Evolutionary conservation across 306 rosid species (phyloP), one percentile per base, ranked within the genome.

Genomic region (Rubus idaeus): DNA sequence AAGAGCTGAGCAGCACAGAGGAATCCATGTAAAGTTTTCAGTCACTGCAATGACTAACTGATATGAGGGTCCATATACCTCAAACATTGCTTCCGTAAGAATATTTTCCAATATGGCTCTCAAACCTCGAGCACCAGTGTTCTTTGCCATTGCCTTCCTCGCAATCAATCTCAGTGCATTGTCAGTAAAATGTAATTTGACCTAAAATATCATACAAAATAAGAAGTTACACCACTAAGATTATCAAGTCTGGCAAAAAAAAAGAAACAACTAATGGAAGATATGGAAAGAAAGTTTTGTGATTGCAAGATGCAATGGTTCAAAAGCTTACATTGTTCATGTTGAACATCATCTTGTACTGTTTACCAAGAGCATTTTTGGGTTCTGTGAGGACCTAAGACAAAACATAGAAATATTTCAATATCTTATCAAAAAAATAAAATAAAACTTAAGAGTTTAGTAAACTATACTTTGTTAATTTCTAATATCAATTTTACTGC

Each of bases 31-130:
- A 62, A 50, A 21, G 23, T 58, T 23, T 23, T 20, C 35, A 57
- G 2, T 4, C 7, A 58, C 64, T 21, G 39, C 14, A 65, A 47
- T 13, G 45, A 37, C 64, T 7, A 21, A 16, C 45, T 20, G 47
- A 66, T 46, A 18, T 0, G 4, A n/a, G 44, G 3, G 20, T 35
- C 55, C 44, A 9, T 13, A 74, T 82, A 87, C 96, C 96, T 88
- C 96, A 75, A 88, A 90, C 96, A 90, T 90, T 23, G 92, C 92
- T 73, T 90, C 96, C 4, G 84, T 85, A 46, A 90, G 91, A 86
- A 90, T 53, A 61, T 82, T 76, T 78, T 90, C 96, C 63, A 90
- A 77, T 74, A 88, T 85, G 76, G 92, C 85, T 83, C 96, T 83
- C 49, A 90, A 77, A 52, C 96, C 92, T 64, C 92, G 87, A 39